Conservation (phyloP, 2,329 filamentous ascomycete genomes). For the Coniochaeta sp. region DNA sequence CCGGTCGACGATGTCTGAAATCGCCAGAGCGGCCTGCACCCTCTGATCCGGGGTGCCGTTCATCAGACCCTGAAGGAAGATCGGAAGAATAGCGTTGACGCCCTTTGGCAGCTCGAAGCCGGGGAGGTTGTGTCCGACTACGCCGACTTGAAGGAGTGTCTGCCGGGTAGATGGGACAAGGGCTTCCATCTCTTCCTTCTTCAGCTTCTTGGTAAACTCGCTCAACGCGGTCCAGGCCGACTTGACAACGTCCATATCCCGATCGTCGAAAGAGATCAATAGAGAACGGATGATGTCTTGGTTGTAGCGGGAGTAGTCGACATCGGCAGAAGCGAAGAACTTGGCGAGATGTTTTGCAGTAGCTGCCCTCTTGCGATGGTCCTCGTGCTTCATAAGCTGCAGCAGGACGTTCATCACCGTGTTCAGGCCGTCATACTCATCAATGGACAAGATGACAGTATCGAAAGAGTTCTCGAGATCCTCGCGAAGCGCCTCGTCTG, state of each 20-base stretch:
- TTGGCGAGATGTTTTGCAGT: conserved; percentile 74
- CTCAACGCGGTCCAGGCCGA: conserved; percentile 80
- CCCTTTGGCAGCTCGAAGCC: conserved; percentile 94
- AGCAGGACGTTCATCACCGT: conserved; percentile 93
- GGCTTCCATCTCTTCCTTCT: conserved; percentile 97
- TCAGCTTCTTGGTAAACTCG: conserved; percentile 80
- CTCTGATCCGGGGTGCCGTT: conserved; percentile 91
- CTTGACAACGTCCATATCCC: conserved; percentile 78
- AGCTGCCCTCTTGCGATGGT: conserved; percentile 74
- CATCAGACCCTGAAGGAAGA: conserved; percentile 96
- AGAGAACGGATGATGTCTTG: conserved; percentile 89
- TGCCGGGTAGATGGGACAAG: conserved; percentile 82
- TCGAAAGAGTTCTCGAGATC: conserved; percentile 82
- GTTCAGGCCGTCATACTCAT: conserved; percentile 93
- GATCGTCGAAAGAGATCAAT: conserved; percentile 86
- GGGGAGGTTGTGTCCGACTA: conserved; percentile 73
- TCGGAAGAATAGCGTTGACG: conserved; percentile 91
- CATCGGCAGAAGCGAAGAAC: conserved; percentile 73
- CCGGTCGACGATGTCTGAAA: conserved; percentile 92
- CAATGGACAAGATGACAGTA: conserved; percentile 83
- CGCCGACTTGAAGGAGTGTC: conserved; percentile 80
- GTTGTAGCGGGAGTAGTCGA: conserved; percentile 94
- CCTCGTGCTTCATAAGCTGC: conserved; percentile 81
- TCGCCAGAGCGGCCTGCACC: conserved; percentile 83
- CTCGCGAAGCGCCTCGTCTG: conserved; percentile 62